phyloP scores from a whole-genome alignment of 495 filamentous ascomycete species.

The Cercophora scortea region DNA sequence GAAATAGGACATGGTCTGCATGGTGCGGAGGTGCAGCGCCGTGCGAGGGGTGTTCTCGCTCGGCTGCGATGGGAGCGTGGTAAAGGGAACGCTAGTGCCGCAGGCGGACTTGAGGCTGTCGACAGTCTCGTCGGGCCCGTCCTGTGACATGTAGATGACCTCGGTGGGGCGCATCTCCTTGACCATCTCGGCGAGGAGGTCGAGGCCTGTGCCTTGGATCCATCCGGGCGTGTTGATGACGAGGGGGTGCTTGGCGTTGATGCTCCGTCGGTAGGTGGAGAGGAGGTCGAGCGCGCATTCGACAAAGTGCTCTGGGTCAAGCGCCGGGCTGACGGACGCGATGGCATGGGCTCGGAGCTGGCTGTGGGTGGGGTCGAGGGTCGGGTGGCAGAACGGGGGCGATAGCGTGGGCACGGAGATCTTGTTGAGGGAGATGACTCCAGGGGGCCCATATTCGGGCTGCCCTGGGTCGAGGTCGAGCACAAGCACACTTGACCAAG shows the following conservation, averaged over 20 bases:
- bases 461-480: slow-evolving; percentile 81
- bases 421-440: slow-evolving; percentile 64
- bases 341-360: slow-evolving; percentile 60
- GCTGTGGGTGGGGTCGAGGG: slow-evolving; percentile 20
- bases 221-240: slow-evolving; percentile 80
- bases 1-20: slow-evolving; percentile 80
- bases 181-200: slow-evolving; percentile 60
- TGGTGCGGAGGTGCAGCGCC: slow-evolving; percentile 59
- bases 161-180: slow-evolving; percentile 41
- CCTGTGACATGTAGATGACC: slow-evolving; percentile 68
- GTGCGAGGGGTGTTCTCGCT: slow-evolving; percentile 57
- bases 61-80: slow-evolving; percentile 49
- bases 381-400: slow-evolving; percentile 68
- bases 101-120: slow-evolving; percentile 43
- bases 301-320: slow-evolving; percentile 64
- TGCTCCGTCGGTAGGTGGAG: slow-evolving; percentile 47
- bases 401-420: slow-evolving; percentile 59
- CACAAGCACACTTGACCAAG: slow-evolving; percentile 43
- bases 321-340: slow-evolving; percentile 59
- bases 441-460: slow-evolving; percentile 72
- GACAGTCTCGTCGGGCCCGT: slow-evolving; percentile 58
- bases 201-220: slow-evolving; percentile 69
- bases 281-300: slow-evolving; percentile 62
- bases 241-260: slow-evolving; percentile 43
- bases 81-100: slow-evolving; percentile 20